Conservation (phyloP, 2,329 filamentous ascomycete genomes). For the Aspergillus melleus region DNA sequence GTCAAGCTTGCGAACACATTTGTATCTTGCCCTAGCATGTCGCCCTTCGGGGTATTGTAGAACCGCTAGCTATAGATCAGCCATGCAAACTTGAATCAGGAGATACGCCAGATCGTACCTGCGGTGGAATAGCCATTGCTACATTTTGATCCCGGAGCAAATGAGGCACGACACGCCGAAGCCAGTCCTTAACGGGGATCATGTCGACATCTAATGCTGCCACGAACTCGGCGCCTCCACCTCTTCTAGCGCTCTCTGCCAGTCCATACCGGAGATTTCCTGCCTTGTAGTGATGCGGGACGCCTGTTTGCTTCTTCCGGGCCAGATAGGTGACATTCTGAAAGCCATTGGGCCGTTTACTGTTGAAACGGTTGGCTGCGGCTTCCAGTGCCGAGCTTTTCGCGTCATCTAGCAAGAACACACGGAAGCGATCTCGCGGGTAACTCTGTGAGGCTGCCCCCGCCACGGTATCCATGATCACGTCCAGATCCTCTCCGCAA, state of each 20-base stretch:
- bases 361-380: slow-evolving; percentile 35
- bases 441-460: slow-evolving; percentile 43
- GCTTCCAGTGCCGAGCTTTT: slow-evolving; percentile 34
- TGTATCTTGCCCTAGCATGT: too few relatives aligned
- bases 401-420: slow-evolving; percentile 45
- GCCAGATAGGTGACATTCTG: slow-evolving; percentile 41
- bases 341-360: slow-evolving; percentile 34
- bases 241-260: slow-evolving; percentile 53
- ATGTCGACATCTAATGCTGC: slow-evolving; percentile 68
- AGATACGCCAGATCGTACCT: too few relatives aligned
- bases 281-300: slow-evolving; percentile 60
- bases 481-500: slow-evolving; percentile 45
- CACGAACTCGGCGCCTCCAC: slow-evolving; percentile 58
- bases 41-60: too few relatives aligned
- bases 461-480: slow-evolving; percentile 44
- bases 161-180: slow-evolving; percentile 61
- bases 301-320: slow-evolving; percentile 41
- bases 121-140: too few relatives aligned
- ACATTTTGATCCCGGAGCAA: slow-evolving; percentile 52
- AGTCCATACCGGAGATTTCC: slow-evolving; percentile 65
- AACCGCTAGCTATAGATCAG: too few relatives aligned
- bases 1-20: too few relatives aligned
- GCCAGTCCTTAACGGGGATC: slow-evolving; percentile 64
- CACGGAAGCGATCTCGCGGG: slow-evolving; percentile 30
- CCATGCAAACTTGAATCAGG: too few relatives aligned